A percentile compares a stretch with the other conserved stretches of the same genome.
Evolutionary conservation across 306 rosid species (phyloP).

Genomic region (Cajanus cajan): DNA sequence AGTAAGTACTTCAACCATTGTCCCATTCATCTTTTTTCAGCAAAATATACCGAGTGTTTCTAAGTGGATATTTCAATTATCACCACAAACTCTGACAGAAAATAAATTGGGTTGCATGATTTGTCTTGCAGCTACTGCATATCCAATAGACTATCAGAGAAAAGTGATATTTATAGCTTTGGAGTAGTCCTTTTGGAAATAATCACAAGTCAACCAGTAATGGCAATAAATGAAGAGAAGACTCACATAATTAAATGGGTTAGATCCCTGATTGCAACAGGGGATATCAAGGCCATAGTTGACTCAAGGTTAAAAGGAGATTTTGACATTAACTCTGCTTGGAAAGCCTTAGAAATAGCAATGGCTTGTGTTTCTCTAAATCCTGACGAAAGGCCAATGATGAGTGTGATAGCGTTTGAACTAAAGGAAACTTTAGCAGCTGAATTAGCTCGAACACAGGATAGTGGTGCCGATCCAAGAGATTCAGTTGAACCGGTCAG

Average conservation of each 20-base stretch:
- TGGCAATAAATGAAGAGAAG: conserved; percentile 11
- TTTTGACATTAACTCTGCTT: conserved; percentile 31
- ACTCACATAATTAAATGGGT: conserved; percentile 46
- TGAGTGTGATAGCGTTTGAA: conserved; percentile 35
- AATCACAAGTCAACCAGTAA: conserved; percentile 38
- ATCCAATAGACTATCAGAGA: conserved; percentile 42
- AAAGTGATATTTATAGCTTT: conserved; percentile 62
- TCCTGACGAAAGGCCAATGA: conserved; percentile 39
- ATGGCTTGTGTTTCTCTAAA: conserved; percentile 38
- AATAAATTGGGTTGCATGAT: background rate
- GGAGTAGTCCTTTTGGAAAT: conserved; percentile 53
- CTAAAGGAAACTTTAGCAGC: conserved; percentile 36
- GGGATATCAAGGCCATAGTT: conserved; percentile 37
- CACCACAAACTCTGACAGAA: background rate
- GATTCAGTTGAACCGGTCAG: background rate
- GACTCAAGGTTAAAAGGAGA: conserved; percentile 40
- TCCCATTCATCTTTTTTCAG: background rate
- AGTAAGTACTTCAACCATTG: conserved; percentile 26
- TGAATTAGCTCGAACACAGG: background rate
- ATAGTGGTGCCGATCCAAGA: background rate
- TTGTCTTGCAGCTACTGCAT: conserved; percentile 32
- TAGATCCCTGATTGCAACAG: conserved; percentile 17
- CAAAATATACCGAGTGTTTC: background rate
- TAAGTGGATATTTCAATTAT: background rate
- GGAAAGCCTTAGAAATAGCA: conserved; percentile 52